Percentiles rank a stretch among this genome's conserved stretches.
phyloP scores from a whole-genome alignment of 116 monocot genomes.

The Iris pallida region DNA sequence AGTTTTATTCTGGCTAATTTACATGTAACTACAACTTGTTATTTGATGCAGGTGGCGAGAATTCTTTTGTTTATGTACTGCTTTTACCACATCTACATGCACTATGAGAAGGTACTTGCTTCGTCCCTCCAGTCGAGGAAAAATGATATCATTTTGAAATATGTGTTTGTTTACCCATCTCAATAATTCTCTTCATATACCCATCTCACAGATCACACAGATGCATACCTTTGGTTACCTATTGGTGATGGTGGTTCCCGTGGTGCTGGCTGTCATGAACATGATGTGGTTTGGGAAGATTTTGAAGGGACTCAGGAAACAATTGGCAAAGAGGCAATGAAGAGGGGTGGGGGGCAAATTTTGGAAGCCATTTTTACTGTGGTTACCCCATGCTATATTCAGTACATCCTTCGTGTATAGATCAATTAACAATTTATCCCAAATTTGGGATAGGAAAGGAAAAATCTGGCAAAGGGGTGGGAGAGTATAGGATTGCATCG shows the following conservation, averaged over 20 bases:
- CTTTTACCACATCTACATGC: conserved; percentile 69
- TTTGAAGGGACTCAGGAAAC: conserved; percentile 65
- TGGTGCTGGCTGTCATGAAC: conserved; percentile 56
- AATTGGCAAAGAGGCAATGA: conserved; percentile 57
- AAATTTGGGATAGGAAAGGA: no score
- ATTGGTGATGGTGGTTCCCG: conserved; percentile 45
- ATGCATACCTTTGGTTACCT: conserved; percentile 57
- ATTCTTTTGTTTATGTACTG: conserved; percentile 71
- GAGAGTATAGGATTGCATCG: no score
- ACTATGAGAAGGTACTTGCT: conserved; percentile 62
- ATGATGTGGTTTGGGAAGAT: conserved; percentile 78
- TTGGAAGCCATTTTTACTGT: no score
- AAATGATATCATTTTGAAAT: neutral
- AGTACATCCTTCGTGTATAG: no score
- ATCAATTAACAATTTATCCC: no score
- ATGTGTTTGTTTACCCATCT: neutral
- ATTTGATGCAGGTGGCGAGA: conserved; percentile 56
- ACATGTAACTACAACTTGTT: no score
- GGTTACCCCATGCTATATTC: no score
- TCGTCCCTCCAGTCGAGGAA: neutral
- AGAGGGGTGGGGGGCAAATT: neutral
- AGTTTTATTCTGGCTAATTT: no score
- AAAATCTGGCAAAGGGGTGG: no score
- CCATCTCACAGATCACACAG: conserved; percentile 49
- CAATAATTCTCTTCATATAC: neutral